phyloP scores from a whole-genome alignment of 371 early-diverging fungal genomes.

The Zychaea mexicana region DNA sequence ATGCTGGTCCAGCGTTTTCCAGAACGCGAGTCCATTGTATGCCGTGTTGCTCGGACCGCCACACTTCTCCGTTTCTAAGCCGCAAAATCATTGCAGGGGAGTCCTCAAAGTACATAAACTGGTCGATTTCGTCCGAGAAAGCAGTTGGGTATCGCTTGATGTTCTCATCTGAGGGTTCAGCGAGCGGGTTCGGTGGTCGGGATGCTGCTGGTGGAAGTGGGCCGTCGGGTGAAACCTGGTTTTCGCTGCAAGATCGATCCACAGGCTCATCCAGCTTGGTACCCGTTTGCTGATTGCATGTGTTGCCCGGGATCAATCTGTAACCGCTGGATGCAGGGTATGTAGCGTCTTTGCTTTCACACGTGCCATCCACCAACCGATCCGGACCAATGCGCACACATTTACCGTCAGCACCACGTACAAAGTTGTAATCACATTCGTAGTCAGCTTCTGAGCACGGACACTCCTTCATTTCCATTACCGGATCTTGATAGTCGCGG shows the following conservation, averaged over 20 bases:
- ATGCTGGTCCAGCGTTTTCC: constrained; percentile 35
- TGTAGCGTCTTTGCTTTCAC: constrained; percentile 58
- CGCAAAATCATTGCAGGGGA: constrained; percentile 59
- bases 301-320: constrained; percentile 84
- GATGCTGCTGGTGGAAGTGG: background rate
- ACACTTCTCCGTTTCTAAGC: constrained; percentile 60
- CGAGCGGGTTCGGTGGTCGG: constrained; percentile 16
- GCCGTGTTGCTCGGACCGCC: constrained; percentile 68
- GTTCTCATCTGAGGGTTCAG: constrained; percentile 33
- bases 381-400: constrained; percentile 64
- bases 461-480: constrained; percentile 63
- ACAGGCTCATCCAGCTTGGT: constrained; percentile 64
- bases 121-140: constrained; percentile 52
- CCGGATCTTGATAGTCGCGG: constrained; percentile 59
- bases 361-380: constrained; percentile 53
- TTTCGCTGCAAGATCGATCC: constrained; percentile 62
- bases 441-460: constrained; percentile 83
- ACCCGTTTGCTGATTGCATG: constrained; percentile 59
- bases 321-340: constrained; percentile 88
- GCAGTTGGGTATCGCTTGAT: constrained; percentile 39
- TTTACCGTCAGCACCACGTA: constrained; percentile 49
- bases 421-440: constrained; percentile 91
- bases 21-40: constrained; percentile 59
- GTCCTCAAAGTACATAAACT: constrained; percentile 58
- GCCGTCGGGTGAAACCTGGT: constrained; percentile 7